Conservation (phyloP, 805 yeast species). For the Torulaspora franciscae region DNA sequence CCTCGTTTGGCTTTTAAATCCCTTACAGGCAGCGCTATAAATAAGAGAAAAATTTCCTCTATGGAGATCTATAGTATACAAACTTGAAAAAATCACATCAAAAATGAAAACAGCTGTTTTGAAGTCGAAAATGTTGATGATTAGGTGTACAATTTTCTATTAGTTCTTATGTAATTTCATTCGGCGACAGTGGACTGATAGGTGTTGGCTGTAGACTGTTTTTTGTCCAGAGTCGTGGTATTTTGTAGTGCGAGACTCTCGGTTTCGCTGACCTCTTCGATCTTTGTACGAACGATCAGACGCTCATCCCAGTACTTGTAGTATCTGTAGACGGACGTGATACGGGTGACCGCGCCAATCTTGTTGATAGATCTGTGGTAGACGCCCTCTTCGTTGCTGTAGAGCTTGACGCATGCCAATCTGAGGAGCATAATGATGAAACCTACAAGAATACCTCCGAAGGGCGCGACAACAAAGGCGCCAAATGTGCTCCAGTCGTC, state of each 20-base stretch:
- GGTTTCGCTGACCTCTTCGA: background rate
- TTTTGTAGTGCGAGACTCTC: background rate
- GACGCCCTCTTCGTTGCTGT: conserved; percentile 6
- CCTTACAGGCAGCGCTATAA: background rate
- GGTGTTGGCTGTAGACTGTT: background rate
- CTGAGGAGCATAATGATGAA: conserved; percentile 48
- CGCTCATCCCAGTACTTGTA: conserved; percentile 3
- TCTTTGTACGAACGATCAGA: background rate
- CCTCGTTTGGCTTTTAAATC: background rate
- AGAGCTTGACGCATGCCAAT: conserved; percentile 30
- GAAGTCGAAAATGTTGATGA: background rate
- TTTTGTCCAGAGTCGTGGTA: conserved; percentile 2
- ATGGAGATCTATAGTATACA: background rate
- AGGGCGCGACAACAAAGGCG: conserved; percentile 87
- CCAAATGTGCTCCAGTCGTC: conserved; percentile 94
- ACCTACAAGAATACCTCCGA: conserved; percentile 65
- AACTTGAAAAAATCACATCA: too few relatives aligned
- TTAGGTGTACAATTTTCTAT: background rate
- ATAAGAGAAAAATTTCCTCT: conserved; percentile 7
- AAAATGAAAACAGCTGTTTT: too few relatives aligned
- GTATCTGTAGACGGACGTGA: conserved; percentile 1
- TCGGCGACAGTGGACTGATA: conserved; percentile 3
- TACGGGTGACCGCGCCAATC: conserved; percentile 13
- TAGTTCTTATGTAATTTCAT: background rate
- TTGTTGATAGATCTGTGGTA: conserved; percentile 8